phyloP scores from a whole-genome alignment of 1,139 yeast genomes.

The Blastobotrys ciferrii region DNA sequence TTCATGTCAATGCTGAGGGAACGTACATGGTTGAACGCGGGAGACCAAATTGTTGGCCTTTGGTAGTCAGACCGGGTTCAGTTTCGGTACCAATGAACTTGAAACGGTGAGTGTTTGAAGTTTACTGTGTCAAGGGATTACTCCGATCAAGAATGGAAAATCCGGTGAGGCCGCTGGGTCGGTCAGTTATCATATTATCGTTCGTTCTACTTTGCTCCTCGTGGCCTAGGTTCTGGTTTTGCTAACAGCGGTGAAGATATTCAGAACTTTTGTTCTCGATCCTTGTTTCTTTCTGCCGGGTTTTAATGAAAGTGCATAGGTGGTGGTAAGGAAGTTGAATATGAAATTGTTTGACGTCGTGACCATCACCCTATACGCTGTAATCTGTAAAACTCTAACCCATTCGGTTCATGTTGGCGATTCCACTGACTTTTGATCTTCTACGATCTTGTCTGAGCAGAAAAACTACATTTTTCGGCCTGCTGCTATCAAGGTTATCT shows the following conservation, averaged over 20 bases:
- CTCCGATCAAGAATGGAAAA: conserved; percentile 94
- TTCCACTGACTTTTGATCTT: conserved; percentile 97
- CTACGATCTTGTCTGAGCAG: conserved; percentile 95
- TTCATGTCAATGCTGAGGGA: conserved; percentile 96
- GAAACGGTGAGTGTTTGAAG: conserved; percentile 92
- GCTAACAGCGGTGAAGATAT: conserved; percentile 82
- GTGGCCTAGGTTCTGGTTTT: conserved; percentile 98
- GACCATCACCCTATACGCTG: conserved; percentile 98
- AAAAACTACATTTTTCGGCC: conserved; percentile 98
- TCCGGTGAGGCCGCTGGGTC: conserved; percentile 80
- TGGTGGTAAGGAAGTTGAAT: conserved; percentile 99
- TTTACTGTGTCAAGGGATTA: conserved; percentile 93
- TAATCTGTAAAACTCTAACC: conserved; percentile 99
- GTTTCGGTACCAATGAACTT: conserved; percentile 91
- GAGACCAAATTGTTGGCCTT: conserved; percentile 91
- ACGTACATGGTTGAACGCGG: conserved; percentile 93
- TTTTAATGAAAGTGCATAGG: conserved; percentile 92
- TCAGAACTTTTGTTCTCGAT: conserved; percentile 81
- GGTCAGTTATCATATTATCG: conserved; percentile 95
- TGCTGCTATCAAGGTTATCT: conserved; percentile 93
- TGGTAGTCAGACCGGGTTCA: conserved; percentile 97
- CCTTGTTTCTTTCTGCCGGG: conserved; percentile 88
- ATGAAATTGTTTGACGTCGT: conserved; percentile 96
- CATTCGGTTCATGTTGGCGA: conserved; percentile 99
- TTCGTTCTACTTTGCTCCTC: conserved; percentile 95